A percentile compares a stretch with the other conserved stretches of the same genome.
Conservation (phyloP, 164 flowering plant species). For the Magnolia officinalis region DNA sequence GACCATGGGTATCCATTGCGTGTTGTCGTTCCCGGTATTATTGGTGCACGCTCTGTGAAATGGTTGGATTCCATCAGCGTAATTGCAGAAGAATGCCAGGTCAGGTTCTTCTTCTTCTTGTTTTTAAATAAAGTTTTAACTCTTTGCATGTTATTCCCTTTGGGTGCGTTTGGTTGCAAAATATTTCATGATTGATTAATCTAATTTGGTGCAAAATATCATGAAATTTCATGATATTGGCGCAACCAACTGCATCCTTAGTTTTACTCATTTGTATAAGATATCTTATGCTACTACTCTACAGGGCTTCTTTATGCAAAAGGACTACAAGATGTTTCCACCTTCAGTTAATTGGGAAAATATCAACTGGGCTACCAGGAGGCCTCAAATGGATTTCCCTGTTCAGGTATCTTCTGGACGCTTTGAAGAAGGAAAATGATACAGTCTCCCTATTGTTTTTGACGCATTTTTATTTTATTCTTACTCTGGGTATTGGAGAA, state of each 20-base stretch:
- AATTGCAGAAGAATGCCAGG: conserved; percentile 91
- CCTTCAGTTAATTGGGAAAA: conserved; percentile 96
- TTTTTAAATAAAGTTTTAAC: no score
- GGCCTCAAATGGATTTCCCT: conserved; percentile 95
- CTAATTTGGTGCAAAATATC: no score
- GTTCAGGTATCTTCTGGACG: conserved; percentile 59
- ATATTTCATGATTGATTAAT: no score
- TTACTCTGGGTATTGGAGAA: no score
- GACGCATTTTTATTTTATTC: not conserved
- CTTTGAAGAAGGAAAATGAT: not conserved
- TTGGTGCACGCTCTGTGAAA: conserved; percentile 97
- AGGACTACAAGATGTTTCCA: conserved; percentile 98
- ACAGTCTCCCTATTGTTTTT: not conserved
- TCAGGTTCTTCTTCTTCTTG: conserved; percentile 12
- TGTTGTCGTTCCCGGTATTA: conserved; percentile 87
- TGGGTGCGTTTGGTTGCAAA: no score
- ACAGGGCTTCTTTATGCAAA: conserved; percentile 99
- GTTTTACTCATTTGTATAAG: not conserved
- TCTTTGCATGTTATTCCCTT: no score
- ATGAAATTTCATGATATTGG: not conserved
- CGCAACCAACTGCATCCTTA: not conserved
- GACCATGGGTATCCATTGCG: conserved; percentile 97
- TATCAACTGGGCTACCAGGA: conserved; percentile 81
- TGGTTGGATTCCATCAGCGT: conserved; percentile 84
- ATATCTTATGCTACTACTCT: conserved; percentile 8